phyloP scores from a whole-genome alignment of 2,329 filamentous ascomycete genomes.

The Pestalotiopsis sp. region DNA sequence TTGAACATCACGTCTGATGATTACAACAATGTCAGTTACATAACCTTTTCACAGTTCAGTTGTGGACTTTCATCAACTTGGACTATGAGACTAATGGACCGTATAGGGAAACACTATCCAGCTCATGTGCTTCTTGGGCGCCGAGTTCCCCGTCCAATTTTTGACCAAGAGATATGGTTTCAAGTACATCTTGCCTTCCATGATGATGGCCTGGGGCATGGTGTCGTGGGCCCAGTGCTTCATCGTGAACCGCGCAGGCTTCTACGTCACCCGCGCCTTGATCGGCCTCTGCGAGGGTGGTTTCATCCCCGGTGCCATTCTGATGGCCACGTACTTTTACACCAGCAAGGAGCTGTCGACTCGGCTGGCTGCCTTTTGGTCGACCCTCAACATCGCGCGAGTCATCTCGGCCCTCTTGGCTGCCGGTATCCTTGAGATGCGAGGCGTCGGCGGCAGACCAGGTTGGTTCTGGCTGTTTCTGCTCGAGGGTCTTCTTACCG shows the following conservation, averaged over 20 bases:
- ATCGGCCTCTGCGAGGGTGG: constrained; percentile 58
- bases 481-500: constrained; percentile 47
- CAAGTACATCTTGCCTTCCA: constrained; percentile 54
- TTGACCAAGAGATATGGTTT: constrained; percentile 61
- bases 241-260: constrained; percentile 47
- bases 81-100: not conserved
- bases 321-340: constrained; percentile 75
- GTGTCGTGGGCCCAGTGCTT: constrained; percentile 52
- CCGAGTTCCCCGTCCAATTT: constrained; percentile 62
- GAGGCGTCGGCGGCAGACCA: constrained; percentile 46
- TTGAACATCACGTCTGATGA: constrained; percentile 49
- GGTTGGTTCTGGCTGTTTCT: constrained; percentile 60
- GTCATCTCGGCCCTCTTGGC: constrained; percentile 52
- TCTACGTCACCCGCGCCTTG: constrained; percentile 53
- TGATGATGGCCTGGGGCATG: constrained; percentile 54
- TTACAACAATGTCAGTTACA: constrained; percentile 52
- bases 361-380: constrained; percentile 72
- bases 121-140: constrained; percentile 53
- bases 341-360: constrained; percentile 68
- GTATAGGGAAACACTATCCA: constrained; percentile 55
- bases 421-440: constrained; percentile 50
- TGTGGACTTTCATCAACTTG: no score
- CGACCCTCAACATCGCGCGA: constrained; percentile 44
- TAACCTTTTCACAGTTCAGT: not conserved
- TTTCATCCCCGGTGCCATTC: constrained; percentile 62